These are phyloP conservation scores for Luzula sylvatica DNA, from an alignment of 176 grass and related monocot genomes.

Conservation along the genomic window DNA sequence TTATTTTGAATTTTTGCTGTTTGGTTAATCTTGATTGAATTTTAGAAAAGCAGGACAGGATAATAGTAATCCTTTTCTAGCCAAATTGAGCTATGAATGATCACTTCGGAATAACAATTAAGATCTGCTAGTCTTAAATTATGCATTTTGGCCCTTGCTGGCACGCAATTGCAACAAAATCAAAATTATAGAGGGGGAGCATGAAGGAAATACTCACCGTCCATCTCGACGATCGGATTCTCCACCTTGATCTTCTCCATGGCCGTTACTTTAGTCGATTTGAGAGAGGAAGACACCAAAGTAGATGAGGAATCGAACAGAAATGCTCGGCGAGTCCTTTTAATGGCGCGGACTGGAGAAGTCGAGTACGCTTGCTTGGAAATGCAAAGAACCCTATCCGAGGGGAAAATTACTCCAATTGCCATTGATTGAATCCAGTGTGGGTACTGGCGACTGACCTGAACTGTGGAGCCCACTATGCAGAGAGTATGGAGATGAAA, in stretches of 20 bases:
- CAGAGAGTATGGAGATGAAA: not conserved
- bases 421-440: not conserved
- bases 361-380: not conserved
- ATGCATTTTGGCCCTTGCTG: too few relatives aligned
- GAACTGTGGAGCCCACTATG: not conserved
- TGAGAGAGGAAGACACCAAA: not conserved
- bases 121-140: too few relatives aligned
- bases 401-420: not conserved
- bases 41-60: too few relatives aligned
- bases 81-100: too few relatives aligned
- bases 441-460: not conserved
- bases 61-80: too few relatives aligned
- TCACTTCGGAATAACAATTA: too few relatives aligned
- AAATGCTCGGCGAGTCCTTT: constrained; percentile 9
- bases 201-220: constrained; percentile 33
- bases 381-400: not conserved
- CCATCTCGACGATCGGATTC: constrained; percentile 81
- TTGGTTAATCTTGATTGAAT: too few relatives aligned
- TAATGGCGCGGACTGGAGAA: not conserved
- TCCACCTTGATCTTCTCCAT: constrained; percentile 50
- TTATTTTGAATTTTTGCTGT: too few relatives aligned
- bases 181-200: not conserved
- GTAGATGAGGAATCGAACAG: not conserved
- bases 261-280: constrained; percentile 23
- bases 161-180: too few relatives aligned